Evolutionary conservation across 2,329 filamentous ascomycete species (phyloP).

Genomic region (Cladosporium sp.): DNA sequence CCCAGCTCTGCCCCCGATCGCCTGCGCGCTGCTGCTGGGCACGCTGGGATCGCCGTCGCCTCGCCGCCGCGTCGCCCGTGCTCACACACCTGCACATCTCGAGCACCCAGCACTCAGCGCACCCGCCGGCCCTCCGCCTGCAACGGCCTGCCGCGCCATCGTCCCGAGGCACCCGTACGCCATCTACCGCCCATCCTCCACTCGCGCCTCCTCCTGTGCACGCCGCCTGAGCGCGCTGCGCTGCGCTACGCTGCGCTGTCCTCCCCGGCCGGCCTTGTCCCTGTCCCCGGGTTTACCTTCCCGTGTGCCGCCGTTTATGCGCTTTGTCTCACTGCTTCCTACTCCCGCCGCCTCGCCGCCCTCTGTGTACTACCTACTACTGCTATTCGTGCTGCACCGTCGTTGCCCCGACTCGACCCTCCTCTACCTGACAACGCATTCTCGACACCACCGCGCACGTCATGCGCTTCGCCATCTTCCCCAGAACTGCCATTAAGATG

Average conservation of each 20-base stretch:
- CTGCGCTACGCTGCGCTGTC: no score
- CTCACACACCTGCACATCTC: no score
- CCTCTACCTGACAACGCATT: background rate
- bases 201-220: background rate
- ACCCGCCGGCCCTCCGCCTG: no score
- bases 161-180: background rate
- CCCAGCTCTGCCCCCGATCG: background rate
- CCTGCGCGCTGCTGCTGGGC: background rate
- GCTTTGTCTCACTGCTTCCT: slow-evolving; percentile 5
- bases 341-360: slow-evolving; percentile 1
- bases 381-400: background rate
- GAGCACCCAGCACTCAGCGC: no score
- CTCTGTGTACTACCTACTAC: slow-evolving; percentile 4
- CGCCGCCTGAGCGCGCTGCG: no score
- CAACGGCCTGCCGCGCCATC: background rate
- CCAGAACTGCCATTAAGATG: slow-evolving; percentile 1
- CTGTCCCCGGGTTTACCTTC: background rate
- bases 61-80: background rate
- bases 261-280: background rate
- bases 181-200: background rate
- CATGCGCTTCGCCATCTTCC: slow-evolving; percentile 1
- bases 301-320: slow-evolving; percentile 6
- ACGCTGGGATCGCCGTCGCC: background rate
- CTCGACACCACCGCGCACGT: background rate
- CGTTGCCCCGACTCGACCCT: background rate